A percentile compares a stretch with the other conserved stretches of the same genome.
Evolutionary conservation across 305 asterid species (phyloP).

Genomic region (Caryopteris hybrid): DNA sequence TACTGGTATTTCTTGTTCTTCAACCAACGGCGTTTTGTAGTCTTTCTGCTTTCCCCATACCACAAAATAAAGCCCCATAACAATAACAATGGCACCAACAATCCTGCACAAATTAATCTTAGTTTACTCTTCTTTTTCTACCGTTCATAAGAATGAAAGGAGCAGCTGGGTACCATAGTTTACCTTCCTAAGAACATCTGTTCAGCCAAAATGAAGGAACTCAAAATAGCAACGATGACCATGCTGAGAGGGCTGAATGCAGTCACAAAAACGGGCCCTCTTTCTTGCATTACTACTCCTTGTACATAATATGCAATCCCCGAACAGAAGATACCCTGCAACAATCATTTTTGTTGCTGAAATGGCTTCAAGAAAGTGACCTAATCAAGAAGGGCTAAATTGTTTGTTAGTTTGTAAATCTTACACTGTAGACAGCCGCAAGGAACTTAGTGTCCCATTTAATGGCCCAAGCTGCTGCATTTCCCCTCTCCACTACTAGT

Average conservation of each 20-base stretch:
- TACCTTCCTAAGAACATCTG: conserved; percentile 85
- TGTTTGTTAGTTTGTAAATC: conserved; percentile 3
- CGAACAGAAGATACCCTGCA: conserved; percentile 87
- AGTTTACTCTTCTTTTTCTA: not conserved
- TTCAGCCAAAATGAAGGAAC: conserved; percentile 77
- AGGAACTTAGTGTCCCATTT: conserved; percentile 68
- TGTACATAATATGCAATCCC: conserved; percentile 88
- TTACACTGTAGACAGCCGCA: conserved; percentile 84
- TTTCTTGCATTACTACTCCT: conserved; percentile 76
- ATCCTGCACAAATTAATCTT: conserved; percentile 40
- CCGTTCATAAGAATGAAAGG: too few species aligned
- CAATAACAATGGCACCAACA: conserved; percentile 70
- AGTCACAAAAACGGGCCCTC: conserved; percentile 93
- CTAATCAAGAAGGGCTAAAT: too few species aligned
- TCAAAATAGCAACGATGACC: conserved; percentile 77
- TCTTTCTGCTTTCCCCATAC: conserved; percentile 92
- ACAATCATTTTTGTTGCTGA: too few species aligned
- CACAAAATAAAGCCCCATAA: conserved; percentile 76
- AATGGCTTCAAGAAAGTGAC: too few species aligned
- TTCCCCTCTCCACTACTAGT: conserved; percentile 67
- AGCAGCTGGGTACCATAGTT: not conserved
- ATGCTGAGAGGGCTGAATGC: conserved; percentile 89
- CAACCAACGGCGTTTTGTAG: conserved; percentile 27
- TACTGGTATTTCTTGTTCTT: conserved; percentile 31
- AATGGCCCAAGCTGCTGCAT: conserved; percentile 69